Conservation (phyloP, 2,329 filamentous ascomycete species). For the Ophiognomonia clavigignenti-juglandacearum region DNA sequence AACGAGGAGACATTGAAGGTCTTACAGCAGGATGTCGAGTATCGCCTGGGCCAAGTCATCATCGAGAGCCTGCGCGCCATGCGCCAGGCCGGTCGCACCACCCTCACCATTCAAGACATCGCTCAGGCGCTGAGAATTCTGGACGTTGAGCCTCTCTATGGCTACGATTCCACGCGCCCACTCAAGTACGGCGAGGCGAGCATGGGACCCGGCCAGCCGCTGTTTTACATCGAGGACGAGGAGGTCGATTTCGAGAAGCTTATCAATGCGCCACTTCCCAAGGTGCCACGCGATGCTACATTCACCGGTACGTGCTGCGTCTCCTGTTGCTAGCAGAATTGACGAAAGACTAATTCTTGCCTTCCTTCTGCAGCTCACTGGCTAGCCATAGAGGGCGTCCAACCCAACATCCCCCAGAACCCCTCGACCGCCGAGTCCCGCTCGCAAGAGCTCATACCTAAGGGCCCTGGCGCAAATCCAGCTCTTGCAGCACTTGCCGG, state of each 20-base stretch:
- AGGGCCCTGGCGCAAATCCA: constrained; percentile 83
- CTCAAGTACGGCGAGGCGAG: constrained; percentile 91
- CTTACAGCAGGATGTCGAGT: constrained; percentile 91
- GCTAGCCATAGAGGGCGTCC: constrained; percentile 95
- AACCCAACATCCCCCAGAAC: constrained; percentile 94
- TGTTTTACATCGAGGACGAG: constrained; percentile 97
- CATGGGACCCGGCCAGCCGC: constrained; percentile 84
- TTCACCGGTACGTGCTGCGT: constrained; percentile 65
- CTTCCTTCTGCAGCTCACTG: constrained; percentile 70
- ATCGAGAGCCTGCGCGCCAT: constrained; percentile 95
- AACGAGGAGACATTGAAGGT: constrained; percentile 83
- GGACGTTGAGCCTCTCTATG: constrained; percentile 92
- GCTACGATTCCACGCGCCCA: constrained; percentile 88
- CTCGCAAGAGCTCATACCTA: constrained; percentile 80
- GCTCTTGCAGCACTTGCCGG: constrained; percentile 79
- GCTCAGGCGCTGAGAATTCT: constrained; percentile 79
- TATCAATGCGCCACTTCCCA: constrained; percentile 92
- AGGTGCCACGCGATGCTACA: constrained; percentile 86
- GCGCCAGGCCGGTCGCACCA: constrained; percentile 83
- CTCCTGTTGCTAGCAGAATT: constrained; percentile 4
- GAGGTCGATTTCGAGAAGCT: constrained; percentile 99
- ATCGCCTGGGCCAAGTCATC: constrained; percentile 86
- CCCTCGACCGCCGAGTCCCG: constrained; percentile 81
- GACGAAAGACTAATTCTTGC: constrained; percentile 5
- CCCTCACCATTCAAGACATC: constrained; percentile 83